phyloP scores from a whole-genome alignment of 176 grass and related monocot genomes.

The Elaeis guineensis region DNA sequence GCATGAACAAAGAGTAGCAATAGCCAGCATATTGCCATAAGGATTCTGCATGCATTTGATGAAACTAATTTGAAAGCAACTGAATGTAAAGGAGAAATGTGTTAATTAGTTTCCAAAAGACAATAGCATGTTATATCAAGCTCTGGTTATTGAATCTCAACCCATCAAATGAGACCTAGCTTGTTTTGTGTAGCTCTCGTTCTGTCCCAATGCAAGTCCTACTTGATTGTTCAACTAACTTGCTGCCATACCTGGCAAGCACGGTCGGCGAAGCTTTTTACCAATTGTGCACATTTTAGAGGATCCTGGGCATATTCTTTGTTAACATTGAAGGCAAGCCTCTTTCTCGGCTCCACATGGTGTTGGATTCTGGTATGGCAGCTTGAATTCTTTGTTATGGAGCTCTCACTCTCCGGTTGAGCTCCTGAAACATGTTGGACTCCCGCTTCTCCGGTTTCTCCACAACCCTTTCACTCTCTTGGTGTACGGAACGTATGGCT shows the following conservation, averaged over 20 bases:
- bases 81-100: too few relatives aligned
- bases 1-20: too few relatives aligned
- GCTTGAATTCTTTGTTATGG: conserved; percentile 77
- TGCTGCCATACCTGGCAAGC: conserved; percentile 34
- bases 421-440: conserved; percentile 48
- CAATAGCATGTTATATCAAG: too few relatives aligned
- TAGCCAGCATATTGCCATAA: too few relatives aligned
- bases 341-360: conserved; percentile 48
- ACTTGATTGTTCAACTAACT: not conserved
- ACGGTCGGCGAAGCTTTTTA: conserved; percentile 53
- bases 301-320: conserved; percentile 50
- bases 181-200: too few relatives aligned
- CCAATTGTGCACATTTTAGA: conserved; percentile 55
- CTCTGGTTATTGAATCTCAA: too few relatives aligned
- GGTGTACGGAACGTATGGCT: conserved; percentile 38
- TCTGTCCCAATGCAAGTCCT: too few relatives aligned
- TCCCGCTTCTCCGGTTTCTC: conserved; percentile 60
- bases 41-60: too few relatives aligned
- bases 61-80: too few relatives aligned
- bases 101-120: too few relatives aligned
- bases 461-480: conserved; percentile 48
- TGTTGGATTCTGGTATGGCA: conserved; percentile 52
- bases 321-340: conserved; percentile 62
- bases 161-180: too few relatives aligned
- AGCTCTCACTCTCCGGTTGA: conserved; percentile 66